Evolutionary conservation across 805 yeast species (phyloP).

Genomic region (Soucietia sequanensis): DNA sequence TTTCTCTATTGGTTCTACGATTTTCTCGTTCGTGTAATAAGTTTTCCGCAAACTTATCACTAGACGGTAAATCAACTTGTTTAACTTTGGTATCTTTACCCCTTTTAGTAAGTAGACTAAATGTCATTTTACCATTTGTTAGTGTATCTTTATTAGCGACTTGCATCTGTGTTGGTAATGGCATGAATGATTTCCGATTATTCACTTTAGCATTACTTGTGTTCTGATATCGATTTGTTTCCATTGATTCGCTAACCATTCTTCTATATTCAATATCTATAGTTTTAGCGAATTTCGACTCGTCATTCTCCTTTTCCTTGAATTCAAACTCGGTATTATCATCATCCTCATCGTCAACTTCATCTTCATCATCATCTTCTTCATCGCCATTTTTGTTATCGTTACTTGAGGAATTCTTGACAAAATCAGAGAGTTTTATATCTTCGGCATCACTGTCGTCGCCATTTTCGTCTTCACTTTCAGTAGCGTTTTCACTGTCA

Average conservation of each 20-base stretch:
- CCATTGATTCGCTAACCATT: constrained; percentile 1
- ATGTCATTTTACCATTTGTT: constrained; percentile 39
- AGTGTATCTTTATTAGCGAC: too few relatives aligned
- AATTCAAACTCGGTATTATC: constrained; percentile 12
- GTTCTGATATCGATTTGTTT: too few relatives aligned
- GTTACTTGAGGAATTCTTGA: too few relatives aligned
- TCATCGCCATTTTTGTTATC: constrained; percentile 14
- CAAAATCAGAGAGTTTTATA: too few relatives aligned
- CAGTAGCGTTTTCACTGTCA: constrained; percentile 9
- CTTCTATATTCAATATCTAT: constrained; percentile 1
- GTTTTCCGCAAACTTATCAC: constrained; percentile 53
- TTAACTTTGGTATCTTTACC: constrained; percentile 47
- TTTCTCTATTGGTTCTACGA: constrained; percentile 51
- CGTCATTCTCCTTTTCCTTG: background rate
- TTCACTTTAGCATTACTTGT: too few relatives aligned
- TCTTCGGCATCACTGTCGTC: constrained; percentile 15
- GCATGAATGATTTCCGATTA: too few relatives aligned
- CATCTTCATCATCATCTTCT: constrained; percentile 18
- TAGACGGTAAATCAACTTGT: constrained; percentile 50
- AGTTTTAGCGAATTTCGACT: background rate
- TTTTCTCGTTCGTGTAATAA: constrained; percentile 51
- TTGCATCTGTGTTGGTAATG: too few relatives aligned
- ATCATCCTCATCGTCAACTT: constrained; percentile 9
- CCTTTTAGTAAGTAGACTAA: constrained; percentile 54
- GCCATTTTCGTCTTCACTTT: constrained; percentile 12